phyloP scores from a whole-genome alignment of 768 basidiomycete species.

The Leucogyrophana mollusca region DNA sequence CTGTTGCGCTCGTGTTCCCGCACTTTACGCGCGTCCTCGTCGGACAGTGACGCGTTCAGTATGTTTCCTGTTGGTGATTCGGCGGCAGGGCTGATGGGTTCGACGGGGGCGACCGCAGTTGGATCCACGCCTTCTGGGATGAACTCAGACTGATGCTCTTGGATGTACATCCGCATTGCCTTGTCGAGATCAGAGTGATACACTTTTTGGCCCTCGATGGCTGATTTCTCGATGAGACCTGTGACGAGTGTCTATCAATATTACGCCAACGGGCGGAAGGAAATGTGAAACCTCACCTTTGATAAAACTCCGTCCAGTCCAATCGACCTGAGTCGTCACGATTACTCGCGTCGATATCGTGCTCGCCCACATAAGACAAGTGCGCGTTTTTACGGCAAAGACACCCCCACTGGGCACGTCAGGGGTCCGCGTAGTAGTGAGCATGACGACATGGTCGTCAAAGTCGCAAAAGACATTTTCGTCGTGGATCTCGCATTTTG shows the following conservation, averaged over 20 bases:
- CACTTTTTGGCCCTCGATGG: slow-evolving; percentile 86
- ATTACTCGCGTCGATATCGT: slow-evolving; percentile 71
- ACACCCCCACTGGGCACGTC: slow-evolving; percentile 94
- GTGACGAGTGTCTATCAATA: slow-evolving; percentile 3
- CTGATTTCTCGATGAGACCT: slow-evolving; percentile 94
- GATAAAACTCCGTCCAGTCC: slow-evolving; percentile 96
- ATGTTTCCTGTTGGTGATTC: slow-evolving; percentile 10
- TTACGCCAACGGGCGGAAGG: not conserved
- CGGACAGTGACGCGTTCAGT: slow-evolving; percentile 7
- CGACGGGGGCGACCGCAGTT: slow-evolving; percentile 47
- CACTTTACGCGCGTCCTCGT: slow-evolving; percentile 36
- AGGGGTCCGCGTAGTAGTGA: slow-evolving; percentile 90
- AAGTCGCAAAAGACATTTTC: slow-evolving; percentile 79
- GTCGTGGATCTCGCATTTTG: slow-evolving; percentile 93
- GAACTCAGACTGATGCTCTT: slow-evolving; percentile 88
- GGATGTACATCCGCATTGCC: slow-evolving; percentile 86
- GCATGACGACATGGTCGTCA: slow-evolving; percentile 76
- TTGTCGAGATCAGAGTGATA: slow-evolving; percentile 83
- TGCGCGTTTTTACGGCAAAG: slow-evolving; percentile 91
- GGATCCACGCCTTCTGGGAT: slow-evolving; percentile 77
- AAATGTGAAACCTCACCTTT: slow-evolving; percentile 55
- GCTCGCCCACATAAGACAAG: slow-evolving; percentile 94
- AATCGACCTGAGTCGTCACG: slow-evolving; percentile 91
- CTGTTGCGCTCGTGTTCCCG: slow-evolving; percentile 69
- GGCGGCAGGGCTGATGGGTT: slow-evolving; percentile 29